Evolutionary conservation across 345 rosid species (phyloP), one percentile per base, ranked within the genome.

Genomic region (Syzygium aqueum): DNA sequence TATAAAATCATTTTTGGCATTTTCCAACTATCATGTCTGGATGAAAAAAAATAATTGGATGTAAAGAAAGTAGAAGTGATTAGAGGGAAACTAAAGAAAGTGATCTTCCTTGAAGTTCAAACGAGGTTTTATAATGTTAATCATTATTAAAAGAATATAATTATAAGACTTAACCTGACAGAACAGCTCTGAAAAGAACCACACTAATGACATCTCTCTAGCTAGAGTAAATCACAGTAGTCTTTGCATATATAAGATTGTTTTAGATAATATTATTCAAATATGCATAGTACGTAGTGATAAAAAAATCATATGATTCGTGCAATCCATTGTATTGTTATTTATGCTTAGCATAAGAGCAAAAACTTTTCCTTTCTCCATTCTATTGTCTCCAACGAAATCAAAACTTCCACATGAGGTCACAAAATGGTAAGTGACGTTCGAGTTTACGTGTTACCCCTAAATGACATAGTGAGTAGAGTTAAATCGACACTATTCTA

Each of bases 301-400:
- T 3, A 61, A 61, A 28, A 6, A 15, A 0, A 7, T n/a, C 37
- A 13, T 63, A 28, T 28, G 7, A 14, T 1, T 7, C 1, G 0
- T 3, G 14, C 17, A 61, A 6, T n/a, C 73, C 73, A 3, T 63
- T n/a, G 19, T n/a, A 14, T 13, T 63, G 9, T n/a, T 14, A 63
- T 15, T 13, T 28, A 61, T 28, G 77, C 37, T 27, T 3, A 27
- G 16, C 67, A 12, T 0, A 59, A 59, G 17, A 63, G 37, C 4
- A 63, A 28, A 37, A 54, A 54, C 3, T 56, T 22, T 63, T 6
- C 7, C 8, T 65, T 65, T 30, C 40, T 65, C 77, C 77, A 65
- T 28, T 28, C 40, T 28, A 3, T 65, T 15, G 0, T 15, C 5
- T 28, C 67, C 2, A 61, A 61, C 4, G 6, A 63, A 63, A 28